Percentiles rank a stretch among this genome's conserved stretches.
Conservation (phyloP, 768 basidiomycete genomes). For the Macrocybe gigantea region DNA sequence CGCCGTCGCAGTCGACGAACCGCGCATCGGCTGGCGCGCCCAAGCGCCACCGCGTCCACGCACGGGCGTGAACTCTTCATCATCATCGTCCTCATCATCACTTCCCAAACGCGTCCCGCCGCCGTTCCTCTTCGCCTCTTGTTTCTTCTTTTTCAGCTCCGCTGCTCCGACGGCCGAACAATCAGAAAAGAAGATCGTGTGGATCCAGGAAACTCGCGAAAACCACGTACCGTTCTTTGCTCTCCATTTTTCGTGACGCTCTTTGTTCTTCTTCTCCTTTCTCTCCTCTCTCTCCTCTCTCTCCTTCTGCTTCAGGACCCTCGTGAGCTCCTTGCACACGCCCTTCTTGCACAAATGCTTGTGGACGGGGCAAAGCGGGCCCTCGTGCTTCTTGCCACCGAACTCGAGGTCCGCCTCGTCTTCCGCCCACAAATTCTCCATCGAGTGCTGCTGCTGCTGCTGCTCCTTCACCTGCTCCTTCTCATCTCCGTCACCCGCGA, state of each 20-base stretch:
- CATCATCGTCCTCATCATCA: too few species aligned
- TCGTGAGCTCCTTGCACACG: slow-evolving; percentile 26
- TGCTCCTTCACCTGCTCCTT: not conserved
- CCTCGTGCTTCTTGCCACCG: not conserved
- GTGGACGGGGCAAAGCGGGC: slow-evolving; percentile 18
- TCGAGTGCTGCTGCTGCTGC: not conserved
- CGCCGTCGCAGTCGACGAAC: too few species aligned
- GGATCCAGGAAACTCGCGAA: too few species aligned
- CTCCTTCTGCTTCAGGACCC: slow-evolving; percentile 19
- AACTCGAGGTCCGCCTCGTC: slow-evolving; percentile 9
- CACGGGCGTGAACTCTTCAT: too few species aligned
- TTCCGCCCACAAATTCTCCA: slow-evolving; percentile 20
- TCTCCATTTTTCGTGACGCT: slow-evolving; percentile 5
- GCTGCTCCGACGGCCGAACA: too few species aligned
- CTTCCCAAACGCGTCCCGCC: too few species aligned
- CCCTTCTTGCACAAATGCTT: slow-evolving; percentile 32
- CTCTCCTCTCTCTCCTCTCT: slow-evolving; percentile 10
- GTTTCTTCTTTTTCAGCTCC: too few species aligned
- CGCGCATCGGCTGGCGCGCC: too few species aligned
- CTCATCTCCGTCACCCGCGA: not conserved
- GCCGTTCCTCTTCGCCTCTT: too few species aligned
- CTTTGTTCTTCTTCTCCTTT: slow-evolving; percentile 6
- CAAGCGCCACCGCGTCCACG: too few species aligned
- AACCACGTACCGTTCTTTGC: too few species aligned
- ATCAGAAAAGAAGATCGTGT: too few species aligned